Percentiles rank a stretch among this genome's conserved stretches.
phyloP scores from a whole-genome alignment of 1,284 basidiomycete species.

The Anthracocystis setariae region DNA sequence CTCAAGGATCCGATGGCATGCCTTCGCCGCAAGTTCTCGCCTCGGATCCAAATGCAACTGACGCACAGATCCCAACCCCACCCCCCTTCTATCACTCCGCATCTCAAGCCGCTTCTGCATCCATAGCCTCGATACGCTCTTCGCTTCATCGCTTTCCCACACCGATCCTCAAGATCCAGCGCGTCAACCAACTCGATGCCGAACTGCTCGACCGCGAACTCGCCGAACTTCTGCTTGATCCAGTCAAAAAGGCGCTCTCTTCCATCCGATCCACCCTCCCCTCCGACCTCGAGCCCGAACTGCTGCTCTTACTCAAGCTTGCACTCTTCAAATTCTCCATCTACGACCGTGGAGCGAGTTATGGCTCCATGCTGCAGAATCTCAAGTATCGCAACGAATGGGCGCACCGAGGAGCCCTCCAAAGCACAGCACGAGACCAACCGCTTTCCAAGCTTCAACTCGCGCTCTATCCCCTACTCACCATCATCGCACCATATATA shows the following conservation, averaged over 20 bases:
- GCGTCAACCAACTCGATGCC: slow-evolving; percentile 92
- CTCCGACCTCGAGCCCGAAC: slow-evolving; percentile 80
- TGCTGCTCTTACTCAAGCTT: slow-evolving; percentile 79
- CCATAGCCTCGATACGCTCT: slow-evolving; percentile 51
- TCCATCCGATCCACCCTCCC: slow-evolving; percentile 74
- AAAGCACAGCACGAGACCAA: slow-evolving; percentile 54
- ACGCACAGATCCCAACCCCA: slow-evolving; percentile 31
- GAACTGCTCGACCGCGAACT: slow-evolving; percentile 91
- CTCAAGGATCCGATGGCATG: slow-evolving; percentile 8
- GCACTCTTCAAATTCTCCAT: slow-evolving; percentile 85
- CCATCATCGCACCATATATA: slow-evolving; percentile 81
- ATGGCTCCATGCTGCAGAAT: slow-evolving; percentile 91
- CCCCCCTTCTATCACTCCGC: slow-evolving; percentile 58
- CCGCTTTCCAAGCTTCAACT: slow-evolving; percentile 56
- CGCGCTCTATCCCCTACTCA: slow-evolving; percentile 76
- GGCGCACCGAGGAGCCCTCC: slow-evolving; percentile 52
- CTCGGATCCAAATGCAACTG: slow-evolving; percentile 26
- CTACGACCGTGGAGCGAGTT: slow-evolving; percentile 83
- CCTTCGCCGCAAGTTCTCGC: slow-evolving; percentile 31
- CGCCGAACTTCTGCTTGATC: slow-evolving; percentile 81
- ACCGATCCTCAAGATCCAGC: slow-evolving; percentile 62
- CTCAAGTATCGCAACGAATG: slow-evolving; percentile 71
- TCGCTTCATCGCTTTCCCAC: slow-evolving; percentile 60
- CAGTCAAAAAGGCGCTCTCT: slow-evolving; percentile 78
- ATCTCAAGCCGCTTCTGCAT: slow-evolving; percentile 42